A percentile compares a stretch with the other conserved stretches of the same genome.
Conservation (phyloP, 352 stramenopile species). For the Globisporangium spinosum region DNA sequence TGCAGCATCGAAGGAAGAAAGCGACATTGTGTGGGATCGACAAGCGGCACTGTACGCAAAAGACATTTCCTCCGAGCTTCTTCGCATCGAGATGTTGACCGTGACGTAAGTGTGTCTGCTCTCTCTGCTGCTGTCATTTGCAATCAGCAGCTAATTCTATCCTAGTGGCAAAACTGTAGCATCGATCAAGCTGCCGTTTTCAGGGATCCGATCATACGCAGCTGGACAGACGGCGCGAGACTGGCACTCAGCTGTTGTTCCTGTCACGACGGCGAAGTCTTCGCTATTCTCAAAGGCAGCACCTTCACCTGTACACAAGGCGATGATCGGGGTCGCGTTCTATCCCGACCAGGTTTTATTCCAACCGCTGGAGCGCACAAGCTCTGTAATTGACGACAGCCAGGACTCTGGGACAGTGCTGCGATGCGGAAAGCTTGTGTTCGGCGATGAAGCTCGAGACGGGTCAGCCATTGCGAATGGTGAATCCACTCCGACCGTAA, state of each 20-base stretch:
- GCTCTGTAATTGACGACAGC: background rate
- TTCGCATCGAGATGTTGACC: constrained; percentile 36
- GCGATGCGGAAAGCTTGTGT: constrained; percentile 10
- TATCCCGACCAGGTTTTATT: constrained; percentile 26
- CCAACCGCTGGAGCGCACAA: constrained; percentile 2
- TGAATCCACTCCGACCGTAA: background rate
- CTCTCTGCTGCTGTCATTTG: background rate
- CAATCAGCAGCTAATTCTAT: background rate
- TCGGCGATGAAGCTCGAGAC: constrained; percentile 3
- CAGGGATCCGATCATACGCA: constrained; percentile 13
- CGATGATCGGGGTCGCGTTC: constrained; percentile 23
- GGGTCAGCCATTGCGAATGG: background rate
- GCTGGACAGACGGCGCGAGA: constrained; percentile 18
- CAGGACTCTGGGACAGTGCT: background rate
- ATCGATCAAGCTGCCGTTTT: constrained; percentile 34
- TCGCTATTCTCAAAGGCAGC: constrained; percentile 13
- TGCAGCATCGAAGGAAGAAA: constrained; percentile 9
- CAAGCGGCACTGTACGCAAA: constrained; percentile 37
- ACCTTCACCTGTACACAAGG: background rate
- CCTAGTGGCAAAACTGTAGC: constrained; percentile 29
- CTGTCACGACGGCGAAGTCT: background rate
- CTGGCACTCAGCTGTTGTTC: constrained; percentile 20
- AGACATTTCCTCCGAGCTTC: constrained; percentile 31
- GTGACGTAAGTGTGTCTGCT: constrained; percentile 23
- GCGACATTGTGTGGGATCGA: constrained; percentile 30